phyloP scores from a whole-genome alignment of 495 filamentous ascomycete genomes.

The Sabuloglossum arenarium region DNA sequence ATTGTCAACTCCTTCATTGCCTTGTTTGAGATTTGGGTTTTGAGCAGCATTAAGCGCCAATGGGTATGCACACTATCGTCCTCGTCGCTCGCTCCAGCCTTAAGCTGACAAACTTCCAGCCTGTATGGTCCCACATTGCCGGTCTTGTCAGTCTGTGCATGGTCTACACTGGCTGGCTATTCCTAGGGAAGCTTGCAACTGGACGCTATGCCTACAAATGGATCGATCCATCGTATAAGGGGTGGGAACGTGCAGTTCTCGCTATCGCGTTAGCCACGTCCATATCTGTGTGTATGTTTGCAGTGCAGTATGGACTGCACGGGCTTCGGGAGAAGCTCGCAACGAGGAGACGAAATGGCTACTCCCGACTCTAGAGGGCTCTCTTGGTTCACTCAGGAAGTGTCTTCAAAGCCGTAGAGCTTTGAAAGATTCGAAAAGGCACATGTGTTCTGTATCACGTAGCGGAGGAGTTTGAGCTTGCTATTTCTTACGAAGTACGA shows the following conservation, averaged over 20 bases:
- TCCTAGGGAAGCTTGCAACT: constrained; percentile 23
- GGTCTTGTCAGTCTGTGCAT: constrained; percentile 18
- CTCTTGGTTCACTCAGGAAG: neutral
- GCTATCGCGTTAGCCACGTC: constrained; percentile 17
- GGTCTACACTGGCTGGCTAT: constrained; percentile 26
- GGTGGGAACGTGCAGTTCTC: constrained; percentile 16
- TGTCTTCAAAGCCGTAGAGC: neutral
- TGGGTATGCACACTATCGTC: constrained; percentile 15
- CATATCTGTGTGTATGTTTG: neutral
- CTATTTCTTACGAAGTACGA: neutral
- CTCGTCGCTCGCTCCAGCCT: neutral
- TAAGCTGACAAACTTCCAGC: constrained; percentile 10
- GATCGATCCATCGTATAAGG: constrained; percentile 20
- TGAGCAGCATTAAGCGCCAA: constrained; percentile 28
- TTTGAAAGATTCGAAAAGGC: neutral
- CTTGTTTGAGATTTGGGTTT: constrained; percentile 22
- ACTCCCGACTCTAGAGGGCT: neutral
- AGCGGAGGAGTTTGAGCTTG: neutral
- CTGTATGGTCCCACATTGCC: constrained; percentile 17
- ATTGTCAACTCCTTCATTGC: constrained; percentile 21
- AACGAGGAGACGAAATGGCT: neutral
- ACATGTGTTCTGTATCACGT: neutral
- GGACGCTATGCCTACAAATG: constrained; percentile 27
- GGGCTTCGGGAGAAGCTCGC: neutral
- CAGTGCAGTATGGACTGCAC: neutral